phyloP scores from a whole-genome alignment of 208 protist species.

The Crithidia mellificae region DNA sequence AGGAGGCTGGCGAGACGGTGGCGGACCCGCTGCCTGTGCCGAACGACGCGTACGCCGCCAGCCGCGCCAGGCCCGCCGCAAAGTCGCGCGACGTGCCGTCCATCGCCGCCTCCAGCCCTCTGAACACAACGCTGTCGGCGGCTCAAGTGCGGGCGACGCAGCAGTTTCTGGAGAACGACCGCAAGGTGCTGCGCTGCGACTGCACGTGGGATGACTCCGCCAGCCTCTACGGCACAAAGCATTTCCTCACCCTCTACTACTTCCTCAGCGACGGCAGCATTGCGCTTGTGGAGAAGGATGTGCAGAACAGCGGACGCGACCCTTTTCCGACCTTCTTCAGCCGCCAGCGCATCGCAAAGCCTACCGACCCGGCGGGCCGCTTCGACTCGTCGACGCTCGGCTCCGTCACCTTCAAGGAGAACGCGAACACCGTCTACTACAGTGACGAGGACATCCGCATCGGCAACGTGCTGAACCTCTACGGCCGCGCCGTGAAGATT shows the following conservation, averaged over 20 bases:
- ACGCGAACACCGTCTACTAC: constrained; percentile 93
- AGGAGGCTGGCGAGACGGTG: constrained; percentile 58
- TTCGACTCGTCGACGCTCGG: constrained; percentile 88
- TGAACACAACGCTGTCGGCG: constrained; percentile 71
- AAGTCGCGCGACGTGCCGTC: constrained; percentile 81
- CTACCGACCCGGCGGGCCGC: constrained; percentile 57
- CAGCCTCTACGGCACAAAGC: constrained; percentile 88
- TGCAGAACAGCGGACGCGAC: constrained; percentile 96
- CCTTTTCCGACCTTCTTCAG: constrained; percentile 96
- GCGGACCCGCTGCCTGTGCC: constrained; percentile 58
- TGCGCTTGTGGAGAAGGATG: constrained; percentile 93
- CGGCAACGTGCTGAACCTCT: constrained; percentile 89
- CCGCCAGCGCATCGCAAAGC: constrained; percentile 83
- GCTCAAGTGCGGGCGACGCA: constrained; percentile 89
- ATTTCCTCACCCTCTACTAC: constrained; percentile 96
- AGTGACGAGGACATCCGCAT: constrained; percentile 93
- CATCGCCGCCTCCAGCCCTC: constrained; percentile 62
- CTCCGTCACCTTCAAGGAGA: constrained; percentile 92
- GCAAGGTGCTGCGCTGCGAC: constrained; percentile 97
- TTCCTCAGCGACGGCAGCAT: constrained; percentile 97
- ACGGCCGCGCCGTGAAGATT: constrained; percentile 84
- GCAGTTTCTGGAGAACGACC: constrained; percentile 95
- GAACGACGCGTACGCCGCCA: constrained; percentile 69
- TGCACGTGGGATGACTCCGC: constrained; percentile 94
- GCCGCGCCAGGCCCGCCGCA: constrained; percentile 43